These are phyloP conservation scores for Penicillium pulvis DNA, from an alignment of 495 filamentous ascomycete genomes.

Conservation along the genomic window DNA sequence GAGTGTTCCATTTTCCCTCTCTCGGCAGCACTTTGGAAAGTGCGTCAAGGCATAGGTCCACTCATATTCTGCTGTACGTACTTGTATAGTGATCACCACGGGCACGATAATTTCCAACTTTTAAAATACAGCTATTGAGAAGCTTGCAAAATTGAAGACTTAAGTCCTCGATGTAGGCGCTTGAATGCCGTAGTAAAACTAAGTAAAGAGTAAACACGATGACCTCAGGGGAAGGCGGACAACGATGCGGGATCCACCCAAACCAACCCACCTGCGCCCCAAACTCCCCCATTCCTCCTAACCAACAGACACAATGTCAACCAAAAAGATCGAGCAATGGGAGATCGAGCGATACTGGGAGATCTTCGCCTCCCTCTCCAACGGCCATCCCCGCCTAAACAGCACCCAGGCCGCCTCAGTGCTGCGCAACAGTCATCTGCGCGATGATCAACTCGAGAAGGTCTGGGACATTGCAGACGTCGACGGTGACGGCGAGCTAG, in stretches of 20 bases:
- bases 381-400: slow-evolving; percentile 81
- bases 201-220: slow-evolving; percentile 10
- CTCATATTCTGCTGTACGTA: not conserved
- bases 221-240: slow-evolving; percentile 27
- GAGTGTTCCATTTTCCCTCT: no score
- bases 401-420: slow-evolving; percentile 91
- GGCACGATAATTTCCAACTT: not conserved
- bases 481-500: slow-evolving; percentile 91
- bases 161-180: no score
- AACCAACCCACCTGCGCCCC: slow-evolving; percentile 20
- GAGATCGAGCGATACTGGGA: slow-evolving; percentile 99
- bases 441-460: slow-evolving; percentile 91
- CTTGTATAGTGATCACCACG: not conserved
- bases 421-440: slow-evolving; percentile 91
- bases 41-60: not conserved
- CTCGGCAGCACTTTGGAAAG: no score
- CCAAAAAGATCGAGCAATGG: slow-evolving; percentile 85
- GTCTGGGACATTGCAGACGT: slow-evolving; percentile 98
- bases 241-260: slow-evolving; percentile 5
- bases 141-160: no score
- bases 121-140: no score
- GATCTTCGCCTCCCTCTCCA: slow-evolving; percentile 83
- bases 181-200: no score
- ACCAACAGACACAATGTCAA: slow-evolving; percentile 57
- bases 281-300: slow-evolving; percentile 13